Evolutionary conservation across 2,329 filamentous ascomycete genomes (phyloP).

Genomic region (Fusarium mexicanum): DNA sequence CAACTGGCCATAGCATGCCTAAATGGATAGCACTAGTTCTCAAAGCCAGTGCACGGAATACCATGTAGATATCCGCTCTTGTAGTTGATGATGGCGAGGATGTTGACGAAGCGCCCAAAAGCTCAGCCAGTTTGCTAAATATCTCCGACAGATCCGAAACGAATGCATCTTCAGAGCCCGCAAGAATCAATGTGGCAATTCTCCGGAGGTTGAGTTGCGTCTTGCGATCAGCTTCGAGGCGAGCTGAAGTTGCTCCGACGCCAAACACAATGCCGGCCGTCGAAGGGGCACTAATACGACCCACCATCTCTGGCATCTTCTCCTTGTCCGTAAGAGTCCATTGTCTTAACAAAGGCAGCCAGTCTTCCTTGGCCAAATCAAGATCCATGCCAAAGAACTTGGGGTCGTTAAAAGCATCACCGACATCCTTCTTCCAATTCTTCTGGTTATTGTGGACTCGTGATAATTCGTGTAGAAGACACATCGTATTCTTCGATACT

Average conservation of each 20-base stretch:
- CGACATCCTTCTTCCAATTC: constrained; percentile 90
- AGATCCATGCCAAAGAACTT: constrained; percentile 82
- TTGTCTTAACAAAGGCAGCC: constrained; percentile 85
- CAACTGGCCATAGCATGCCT: constrained; percentile 86
- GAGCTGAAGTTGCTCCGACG: constrained; percentile 92
- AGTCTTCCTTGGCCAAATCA: constrained; percentile 73
- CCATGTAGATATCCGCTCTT: constrained; percentile 88
- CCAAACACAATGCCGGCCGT: constrained; percentile 98
- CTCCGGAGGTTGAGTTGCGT: constrained; percentile 90
- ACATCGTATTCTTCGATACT: constrained; percentile 75
- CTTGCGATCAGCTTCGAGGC: constrained; percentile 93
- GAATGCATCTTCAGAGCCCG: constrained; percentile 81
- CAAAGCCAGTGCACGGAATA: constrained; percentile 83
- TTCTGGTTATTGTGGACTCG: constrained; percentile 84
- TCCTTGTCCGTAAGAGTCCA: constrained; percentile 91
- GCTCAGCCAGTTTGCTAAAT: constrained; percentile 85
- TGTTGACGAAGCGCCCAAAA: constrained; percentile 82
- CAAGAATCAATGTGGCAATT: constrained; percentile 81
- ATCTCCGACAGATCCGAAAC: constrained; percentile 78
- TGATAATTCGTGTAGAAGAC: constrained; percentile 79
- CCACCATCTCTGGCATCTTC: constrained; percentile 81
- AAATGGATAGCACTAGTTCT: constrained; percentile 83
- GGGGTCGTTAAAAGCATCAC: constrained; percentile 89
- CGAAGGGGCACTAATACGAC: constrained; percentile 82
- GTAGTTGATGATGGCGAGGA: constrained; percentile 93